Percentiles rank a stretch among this genome's conserved stretches.
Conservation (phyloP, 208 protist genomes). For the Leishmania turanica region DNA sequence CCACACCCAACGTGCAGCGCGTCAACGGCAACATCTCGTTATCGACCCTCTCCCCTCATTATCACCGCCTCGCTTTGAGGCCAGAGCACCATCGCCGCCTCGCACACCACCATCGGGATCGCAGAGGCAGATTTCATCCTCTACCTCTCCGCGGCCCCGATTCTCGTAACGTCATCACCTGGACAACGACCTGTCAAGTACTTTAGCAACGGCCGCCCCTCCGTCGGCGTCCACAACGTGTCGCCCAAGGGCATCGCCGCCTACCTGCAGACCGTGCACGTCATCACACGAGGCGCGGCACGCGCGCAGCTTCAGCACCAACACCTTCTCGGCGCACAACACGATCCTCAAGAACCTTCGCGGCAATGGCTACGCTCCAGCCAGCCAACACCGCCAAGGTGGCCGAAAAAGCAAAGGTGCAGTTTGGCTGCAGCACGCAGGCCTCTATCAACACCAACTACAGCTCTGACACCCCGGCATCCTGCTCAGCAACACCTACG, state of each 20-base stretch:
- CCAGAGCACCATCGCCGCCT: slow-evolving; percentile 33
- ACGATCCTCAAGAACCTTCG: slow-evolving; percentile 22
- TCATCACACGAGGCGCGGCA: slow-evolving; percentile 82
- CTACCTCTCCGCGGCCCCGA: slow-evolving; percentile 53
- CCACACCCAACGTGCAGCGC: slow-evolving; percentile 34
- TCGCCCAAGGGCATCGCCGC: slow-evolving; percentile 9
- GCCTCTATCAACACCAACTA: slow-evolving; percentile 41
- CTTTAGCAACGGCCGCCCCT: slow-evolving; percentile 19
- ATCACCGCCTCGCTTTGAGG: slow-evolving; percentile 1
- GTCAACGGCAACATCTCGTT: not conserved
- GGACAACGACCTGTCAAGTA: slow-evolving; percentile 45
- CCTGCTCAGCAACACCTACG: slow-evolving; percentile 2
- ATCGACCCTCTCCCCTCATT: not conserved
- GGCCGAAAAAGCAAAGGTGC: slow-evolving; percentile 27
- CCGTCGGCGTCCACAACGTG: slow-evolving; percentile 43
- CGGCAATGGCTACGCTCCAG: slow-evolving; percentile 25
- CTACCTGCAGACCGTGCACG: slow-evolving; percentile 13
- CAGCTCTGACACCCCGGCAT: not conserved
- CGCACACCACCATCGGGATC: slow-evolving; percentile 43
- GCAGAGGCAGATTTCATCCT: slow-evolving; percentile 57
- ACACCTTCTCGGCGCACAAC: slow-evolving; percentile 6
- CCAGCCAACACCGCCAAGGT: slow-evolving; percentile 41
- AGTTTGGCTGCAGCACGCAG: slow-evolving; percentile 68
- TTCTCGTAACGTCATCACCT: slow-evolving; percentile 22
- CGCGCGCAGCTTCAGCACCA: slow-evolving; percentile 66